Base-by-base conservation (phyloP, 257 asterid genomes). In the Solanum appendiculatum region DNA sequence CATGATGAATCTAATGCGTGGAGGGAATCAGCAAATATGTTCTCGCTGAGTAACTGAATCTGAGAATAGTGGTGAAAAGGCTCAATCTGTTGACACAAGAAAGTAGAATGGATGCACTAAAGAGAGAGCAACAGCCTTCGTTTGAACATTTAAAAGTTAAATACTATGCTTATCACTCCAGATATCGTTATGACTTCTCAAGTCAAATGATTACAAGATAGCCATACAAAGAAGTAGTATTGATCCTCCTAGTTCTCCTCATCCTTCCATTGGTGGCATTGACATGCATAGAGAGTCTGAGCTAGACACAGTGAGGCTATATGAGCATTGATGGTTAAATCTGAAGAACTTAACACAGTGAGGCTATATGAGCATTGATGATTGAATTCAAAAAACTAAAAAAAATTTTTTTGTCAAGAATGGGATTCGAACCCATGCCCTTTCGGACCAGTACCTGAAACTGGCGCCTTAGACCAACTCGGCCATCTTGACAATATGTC, bases 381-480 rank as follows among this genome's bases (percentile, higher is more conserved):
- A 5, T 42, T 42, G 14, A 46, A 48, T 48, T 7, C 0, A 23
- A 18, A 15, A 2, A 44, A 39, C 2, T 39, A 51, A 82, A 21
- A 44, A 51, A 58, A 1, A 13, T 9, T 0, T 0, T 48, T 1
- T 18, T 87, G 87, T 86, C 88, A 86, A 86, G 81, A 86, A 86
- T 86, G 82, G 88, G 68, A 86, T 86, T 86, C 16, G 86, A 80
- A 86, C 86, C 86, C 86, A 64, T 86, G 86, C 83, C 86, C 86
- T 87, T 86, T 66, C 86, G 88, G 88, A 87, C 86, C 88, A 81
- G 86, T 87, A 81, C 88, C 86, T 87, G 83, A 66, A 87, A 87
- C 72, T 81, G 86, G 83, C 88, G 73, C 88, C 88, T 87, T 81
- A 86, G 88, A 86, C 88, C 88, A 86, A 86, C 86, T 86, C 82